These are phyloP conservation scores for Cladophialophora bantiana DNA, from an alignment of 2,329 filamentous ascomycete species.

Conservation along the genomic window DNA sequence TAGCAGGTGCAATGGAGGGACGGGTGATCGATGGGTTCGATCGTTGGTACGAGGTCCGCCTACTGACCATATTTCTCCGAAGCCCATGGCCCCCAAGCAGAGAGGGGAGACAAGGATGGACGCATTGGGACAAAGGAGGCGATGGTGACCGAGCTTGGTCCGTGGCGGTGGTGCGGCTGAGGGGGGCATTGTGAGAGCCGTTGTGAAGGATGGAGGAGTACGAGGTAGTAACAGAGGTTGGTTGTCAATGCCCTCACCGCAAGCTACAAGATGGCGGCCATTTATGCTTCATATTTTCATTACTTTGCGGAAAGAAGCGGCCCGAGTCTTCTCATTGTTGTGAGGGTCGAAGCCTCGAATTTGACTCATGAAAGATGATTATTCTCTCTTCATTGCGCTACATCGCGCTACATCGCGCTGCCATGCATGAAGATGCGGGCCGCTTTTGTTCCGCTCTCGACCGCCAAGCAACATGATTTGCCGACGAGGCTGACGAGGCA, in stretches of 20 bases:
- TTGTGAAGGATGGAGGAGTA: neutral
- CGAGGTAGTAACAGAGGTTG: neutral
- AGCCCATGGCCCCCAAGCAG: constrained; percentile 63
- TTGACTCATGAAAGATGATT: no score
- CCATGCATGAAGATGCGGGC: neutral
- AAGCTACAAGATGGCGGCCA: neutral
- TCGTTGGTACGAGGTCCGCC: neutral
- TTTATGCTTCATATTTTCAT: neutral
- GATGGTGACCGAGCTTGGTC: constrained; percentile 59
- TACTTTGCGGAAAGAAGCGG: neutral
- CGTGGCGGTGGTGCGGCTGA: constrained; percentile 42
- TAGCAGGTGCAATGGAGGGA: neutral
- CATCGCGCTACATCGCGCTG: no score
- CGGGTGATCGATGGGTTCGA: neutral
- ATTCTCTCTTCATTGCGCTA: no score
- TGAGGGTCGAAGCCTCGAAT: no score
- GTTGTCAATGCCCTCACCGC: neutral
- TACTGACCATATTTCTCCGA: constrained; percentile 50
- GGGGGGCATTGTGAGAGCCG: neutral
- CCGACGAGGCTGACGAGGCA: no score
- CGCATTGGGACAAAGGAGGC: constrained; percentile 59
- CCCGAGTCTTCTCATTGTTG: neutral
- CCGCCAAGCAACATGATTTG: no score
- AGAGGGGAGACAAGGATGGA: constrained; percentile 63
- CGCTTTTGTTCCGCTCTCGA: neutral